Conservation (phyloP, 2,329 filamentous ascomycete species). For the Xylaria arbuscula region DNA sequence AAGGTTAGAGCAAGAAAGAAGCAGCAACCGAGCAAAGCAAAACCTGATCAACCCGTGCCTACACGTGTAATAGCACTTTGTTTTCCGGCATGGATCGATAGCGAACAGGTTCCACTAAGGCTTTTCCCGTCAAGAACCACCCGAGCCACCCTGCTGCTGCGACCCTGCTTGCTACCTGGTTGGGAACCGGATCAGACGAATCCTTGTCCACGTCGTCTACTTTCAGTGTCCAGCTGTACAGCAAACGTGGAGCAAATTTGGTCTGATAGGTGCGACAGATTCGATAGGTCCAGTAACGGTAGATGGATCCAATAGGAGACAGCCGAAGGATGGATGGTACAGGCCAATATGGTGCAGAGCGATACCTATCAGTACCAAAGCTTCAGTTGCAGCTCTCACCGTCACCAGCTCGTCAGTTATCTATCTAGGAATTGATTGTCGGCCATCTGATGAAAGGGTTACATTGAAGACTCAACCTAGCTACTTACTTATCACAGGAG, state of each 20-base stretch:
- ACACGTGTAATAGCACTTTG: constrained; percentile 2
- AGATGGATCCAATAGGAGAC: constrained; percentile 9
- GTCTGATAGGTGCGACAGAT: constrained; percentile 9
- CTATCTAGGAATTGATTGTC: constrained; percentile 11
- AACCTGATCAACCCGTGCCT: background rate
- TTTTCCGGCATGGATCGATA: constrained; percentile 24
- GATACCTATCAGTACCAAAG: constrained; percentile 5
- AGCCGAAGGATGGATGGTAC: background rate
- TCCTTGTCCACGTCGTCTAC: constrained; percentile 10
- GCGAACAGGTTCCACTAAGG: constrained; percentile 13
- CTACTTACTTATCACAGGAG: constrained; percentile 6
- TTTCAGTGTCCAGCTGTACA: background rate
- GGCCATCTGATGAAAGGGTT: background rate
- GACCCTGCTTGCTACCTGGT: constrained; percentile 9
- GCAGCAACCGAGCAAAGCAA: background rate
- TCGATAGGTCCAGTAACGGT: background rate
- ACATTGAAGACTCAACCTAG: background rate
- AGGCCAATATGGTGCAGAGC: background rate
- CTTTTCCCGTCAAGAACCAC: constrained; percentile 16
- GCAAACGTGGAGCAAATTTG: constrained; percentile 18
- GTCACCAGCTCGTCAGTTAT: background rate
- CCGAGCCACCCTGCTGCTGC: background rate
- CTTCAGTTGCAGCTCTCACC: background rate
- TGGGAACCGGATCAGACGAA: constrained; percentile 14
- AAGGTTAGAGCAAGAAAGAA: background rate